A percentile compares a stretch with the other conserved stretches of the same genome.
Conservation (phyloP, 257 asterid genomes). For the Petunia secreta region DNA sequence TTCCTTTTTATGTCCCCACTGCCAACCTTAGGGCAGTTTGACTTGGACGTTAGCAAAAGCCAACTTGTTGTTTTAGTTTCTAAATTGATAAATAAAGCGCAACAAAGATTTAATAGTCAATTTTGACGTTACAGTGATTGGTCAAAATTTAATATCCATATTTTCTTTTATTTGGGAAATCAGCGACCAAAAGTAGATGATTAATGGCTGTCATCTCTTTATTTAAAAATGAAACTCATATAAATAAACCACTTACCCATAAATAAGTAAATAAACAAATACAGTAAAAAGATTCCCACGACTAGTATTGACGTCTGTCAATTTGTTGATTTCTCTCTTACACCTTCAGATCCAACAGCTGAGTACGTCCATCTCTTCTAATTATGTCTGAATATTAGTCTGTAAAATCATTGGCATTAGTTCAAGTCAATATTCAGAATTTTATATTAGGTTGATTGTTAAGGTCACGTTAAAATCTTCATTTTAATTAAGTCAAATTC, state of each 20-base stretch:
- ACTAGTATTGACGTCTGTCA: background rate
- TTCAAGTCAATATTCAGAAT: no score
- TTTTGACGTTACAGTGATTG: background rate
- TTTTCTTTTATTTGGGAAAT: background rate
- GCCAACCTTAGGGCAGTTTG: conserved; percentile 20
- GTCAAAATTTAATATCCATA: background rate
- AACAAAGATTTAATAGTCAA: background rate
- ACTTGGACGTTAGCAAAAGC: conserved; percentile 15
- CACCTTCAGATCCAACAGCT: conserved; percentile 9
- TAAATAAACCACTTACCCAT: background rate
- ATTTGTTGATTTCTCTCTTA: background rate
- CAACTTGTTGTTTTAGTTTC: background rate
- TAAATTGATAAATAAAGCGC: background rate
- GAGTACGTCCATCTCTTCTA: background rate
- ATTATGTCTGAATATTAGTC: background rate
- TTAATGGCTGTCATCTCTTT: conserved; percentile 17
- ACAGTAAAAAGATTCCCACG: background rate
- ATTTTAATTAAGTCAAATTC: background rate
- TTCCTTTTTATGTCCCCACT: background rate
- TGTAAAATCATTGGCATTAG: no score
- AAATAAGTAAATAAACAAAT: background rate
- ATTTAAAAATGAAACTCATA: background rate
- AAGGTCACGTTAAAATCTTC: background rate
- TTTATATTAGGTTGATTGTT: no score
- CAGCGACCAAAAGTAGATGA: background rate